These are phyloP conservation scores for Striga asiatica DNA, from an alignment of 257 asterid species.

Conservation along the genomic window DNA sequence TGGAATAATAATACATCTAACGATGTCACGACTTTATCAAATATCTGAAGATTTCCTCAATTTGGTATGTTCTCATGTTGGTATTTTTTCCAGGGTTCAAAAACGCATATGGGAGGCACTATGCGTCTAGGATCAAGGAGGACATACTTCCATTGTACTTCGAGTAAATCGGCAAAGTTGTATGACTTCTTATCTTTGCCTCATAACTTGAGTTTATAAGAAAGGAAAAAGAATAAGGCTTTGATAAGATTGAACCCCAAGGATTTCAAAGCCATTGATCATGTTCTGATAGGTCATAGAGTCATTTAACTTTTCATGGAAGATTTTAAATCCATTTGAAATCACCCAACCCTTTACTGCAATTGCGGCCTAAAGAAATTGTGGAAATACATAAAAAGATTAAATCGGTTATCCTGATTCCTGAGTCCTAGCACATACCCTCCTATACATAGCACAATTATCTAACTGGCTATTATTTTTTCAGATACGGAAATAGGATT, in stretches of 20 bases:
- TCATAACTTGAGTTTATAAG: neutral
- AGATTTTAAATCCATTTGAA: neutral
- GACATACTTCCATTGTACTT: constrained; percentile 41
- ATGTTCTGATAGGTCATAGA: too few species aligned
- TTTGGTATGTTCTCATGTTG: constrained; percentile 16
- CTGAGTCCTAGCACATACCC: too few species aligned
- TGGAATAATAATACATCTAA: neutral
- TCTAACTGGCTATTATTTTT: constrained; percentile 7
- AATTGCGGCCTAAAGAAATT: too few species aligned
- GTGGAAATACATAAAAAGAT: neutral
- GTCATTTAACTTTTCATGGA: too few species aligned
- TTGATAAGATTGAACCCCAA: too few species aligned
- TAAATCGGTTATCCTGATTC: too few species aligned
- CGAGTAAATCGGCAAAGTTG: constrained; percentile 45
- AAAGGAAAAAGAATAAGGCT: neutral
- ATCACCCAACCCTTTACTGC: too few species aligned
- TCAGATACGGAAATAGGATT: constrained; percentile 50
- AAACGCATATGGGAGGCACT: constrained; percentile 80
- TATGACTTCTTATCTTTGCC: constrained; percentile 27
- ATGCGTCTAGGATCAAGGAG: constrained; percentile 86
- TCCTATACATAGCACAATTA: neutral
- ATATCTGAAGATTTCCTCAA: too few species aligned
- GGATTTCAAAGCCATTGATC: too few species aligned
- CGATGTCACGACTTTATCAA: neutral
- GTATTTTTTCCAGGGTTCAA: constrained; percentile 45